These are phyloP conservation scores for Paramyrothecium sp. DNA, from an alignment of 2,329 filamentous ascomycete genomes.

Conservation along the genomic window DNA sequence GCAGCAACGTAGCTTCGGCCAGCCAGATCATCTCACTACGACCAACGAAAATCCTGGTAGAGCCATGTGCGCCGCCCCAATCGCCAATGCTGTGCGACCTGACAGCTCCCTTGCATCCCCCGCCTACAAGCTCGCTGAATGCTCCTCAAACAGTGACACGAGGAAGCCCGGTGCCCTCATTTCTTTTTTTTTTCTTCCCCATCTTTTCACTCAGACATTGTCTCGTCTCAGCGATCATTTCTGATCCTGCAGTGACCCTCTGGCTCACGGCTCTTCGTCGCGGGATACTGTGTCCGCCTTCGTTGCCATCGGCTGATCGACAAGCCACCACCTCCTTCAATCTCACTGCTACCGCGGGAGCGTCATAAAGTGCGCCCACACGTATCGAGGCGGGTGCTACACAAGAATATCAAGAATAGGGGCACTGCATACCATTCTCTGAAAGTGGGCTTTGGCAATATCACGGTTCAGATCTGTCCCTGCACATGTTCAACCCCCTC, in stretches of 20 bases:
- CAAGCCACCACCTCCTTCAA: no score
- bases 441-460: no score
- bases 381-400: no score
- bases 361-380: no score
- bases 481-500: no score
- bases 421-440: no score
- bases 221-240: not conserved
- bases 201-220: not conserved
- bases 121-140: not conserved
- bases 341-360: no score
- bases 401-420: no score
- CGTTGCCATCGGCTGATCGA: not conserved
- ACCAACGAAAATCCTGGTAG: not conserved
- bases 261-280: not conserved
- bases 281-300: not conserved
- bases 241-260: not conserved
- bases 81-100: slow-evolving; percentile 3
- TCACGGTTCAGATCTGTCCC: no score
- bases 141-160: not conserved
- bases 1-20: not conserved
- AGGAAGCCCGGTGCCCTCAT: not conserved
- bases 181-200: not conserved
- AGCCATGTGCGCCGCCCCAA: not conserved
- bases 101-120: not conserved
- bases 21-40: not conserved